Percentiles rank a stretch among this genome's conserved stretches.
These are phyloP conservation scores for Aquilaria agallochum DNA, from an alignment of 441 rosid genomes.

Conservation along the genomic window DNA sequence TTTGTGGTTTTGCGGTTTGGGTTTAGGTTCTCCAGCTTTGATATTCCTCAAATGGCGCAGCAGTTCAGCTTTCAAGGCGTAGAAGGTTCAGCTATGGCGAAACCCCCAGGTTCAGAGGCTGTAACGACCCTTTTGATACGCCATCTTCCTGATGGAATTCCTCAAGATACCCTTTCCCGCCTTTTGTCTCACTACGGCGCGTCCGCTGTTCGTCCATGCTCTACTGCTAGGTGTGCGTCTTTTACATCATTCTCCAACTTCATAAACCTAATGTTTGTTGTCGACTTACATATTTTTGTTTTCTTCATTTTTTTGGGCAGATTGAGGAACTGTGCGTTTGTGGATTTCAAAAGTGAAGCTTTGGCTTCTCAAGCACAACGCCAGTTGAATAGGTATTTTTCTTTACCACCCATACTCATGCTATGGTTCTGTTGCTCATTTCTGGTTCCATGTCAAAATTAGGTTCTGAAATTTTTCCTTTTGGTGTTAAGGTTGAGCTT, in stretches of 20 bases:
- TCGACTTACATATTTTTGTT: background rate
- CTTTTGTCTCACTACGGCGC: constrained; percentile 86
- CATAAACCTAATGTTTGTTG: constrained; percentile 3
- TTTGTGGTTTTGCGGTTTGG: too few species aligned
- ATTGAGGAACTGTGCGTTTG: constrained; percentile 79
- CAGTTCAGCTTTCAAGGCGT: constrained; percentile 23
- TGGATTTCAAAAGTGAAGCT: constrained; percentile 75
- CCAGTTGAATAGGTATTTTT: constrained; percentile 71
- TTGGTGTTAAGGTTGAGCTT: constrained; percentile 58
- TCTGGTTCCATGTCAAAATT: constrained; percentile 4
- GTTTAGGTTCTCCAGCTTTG: background rate
- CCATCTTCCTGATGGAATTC: constrained; percentile 88
- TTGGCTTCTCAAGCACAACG: constrained; percentile 81
- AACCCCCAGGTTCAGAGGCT: constrained; percentile 14
- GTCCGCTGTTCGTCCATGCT: constrained; percentile 69
- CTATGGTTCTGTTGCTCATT: constrained; percentile 4
- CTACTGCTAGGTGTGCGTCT: constrained; percentile 48
- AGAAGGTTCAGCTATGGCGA: constrained; percentile 19
- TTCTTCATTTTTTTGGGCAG: constrained; percentile 27
- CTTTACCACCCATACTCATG: background rate
- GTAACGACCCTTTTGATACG: constrained; percentile 49
- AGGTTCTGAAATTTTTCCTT: background rate
- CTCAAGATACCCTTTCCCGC: constrained; percentile 63
- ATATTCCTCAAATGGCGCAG: constrained; percentile 16
- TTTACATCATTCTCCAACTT: background rate